These are phyloP conservation scores for Phytophthora boehmeriae DNA, from an alignment of 352 stramenopile species.

Conservation along the genomic window DNA sequence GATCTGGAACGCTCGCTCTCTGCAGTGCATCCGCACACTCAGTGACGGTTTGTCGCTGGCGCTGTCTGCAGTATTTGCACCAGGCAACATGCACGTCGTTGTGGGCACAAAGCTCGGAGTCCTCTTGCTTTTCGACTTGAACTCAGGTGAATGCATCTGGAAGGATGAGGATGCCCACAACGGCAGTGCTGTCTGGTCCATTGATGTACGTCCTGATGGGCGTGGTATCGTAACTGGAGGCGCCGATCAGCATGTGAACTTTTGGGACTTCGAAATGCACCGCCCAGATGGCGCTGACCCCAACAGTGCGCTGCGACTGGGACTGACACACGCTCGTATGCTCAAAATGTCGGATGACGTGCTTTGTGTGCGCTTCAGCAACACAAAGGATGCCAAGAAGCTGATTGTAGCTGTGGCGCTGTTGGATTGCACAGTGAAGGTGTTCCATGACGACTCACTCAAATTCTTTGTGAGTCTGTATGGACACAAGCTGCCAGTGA, in stretches of 20 bases:
- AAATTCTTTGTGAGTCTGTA: slow-evolving; percentile 99
- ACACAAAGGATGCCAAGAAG: slow-evolving; percentile 91
- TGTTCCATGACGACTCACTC: slow-evolving; percentile 99
- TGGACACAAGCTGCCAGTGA: slow-evolving; percentile 98
- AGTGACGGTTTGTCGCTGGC: slow-evolving; percentile 81
- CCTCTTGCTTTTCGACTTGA: slow-evolving; percentile 94
- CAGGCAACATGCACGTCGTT: slow-evolving; percentile 97
- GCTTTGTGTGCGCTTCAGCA: slow-evolving; percentile 96
- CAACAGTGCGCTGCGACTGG: slow-evolving; percentile 79
- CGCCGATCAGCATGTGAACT: slow-evolving; percentile 98
- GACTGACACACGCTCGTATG: slow-evolving; percentile 94
- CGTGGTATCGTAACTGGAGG: slow-evolving; percentile 95
- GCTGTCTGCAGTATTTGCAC: slow-evolving; percentile 95
- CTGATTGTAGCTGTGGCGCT: slow-evolving; percentile 91
- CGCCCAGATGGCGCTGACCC: slow-evolving; percentile 44
- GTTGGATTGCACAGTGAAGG: slow-evolving; percentile 98
- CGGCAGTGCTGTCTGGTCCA: slow-evolving; percentile 95
- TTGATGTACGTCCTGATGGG: slow-evolving; percentile 93
- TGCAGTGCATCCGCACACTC: slow-evolving; percentile 92
- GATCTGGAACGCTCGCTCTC: slow-evolving; percentile 92
- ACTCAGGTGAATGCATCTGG: slow-evolving; percentile 94
- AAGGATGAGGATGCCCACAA: slow-evolving; percentile 90
- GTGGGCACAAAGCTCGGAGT: slow-evolving; percentile 97
- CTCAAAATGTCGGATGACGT: slow-evolving; percentile 99
- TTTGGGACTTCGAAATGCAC: slow-evolving; percentile 97